phyloP scores from a whole-genome alignment of 1,284 basidiomycete genomes.

The Apiotrichum domesticum region DNA sequence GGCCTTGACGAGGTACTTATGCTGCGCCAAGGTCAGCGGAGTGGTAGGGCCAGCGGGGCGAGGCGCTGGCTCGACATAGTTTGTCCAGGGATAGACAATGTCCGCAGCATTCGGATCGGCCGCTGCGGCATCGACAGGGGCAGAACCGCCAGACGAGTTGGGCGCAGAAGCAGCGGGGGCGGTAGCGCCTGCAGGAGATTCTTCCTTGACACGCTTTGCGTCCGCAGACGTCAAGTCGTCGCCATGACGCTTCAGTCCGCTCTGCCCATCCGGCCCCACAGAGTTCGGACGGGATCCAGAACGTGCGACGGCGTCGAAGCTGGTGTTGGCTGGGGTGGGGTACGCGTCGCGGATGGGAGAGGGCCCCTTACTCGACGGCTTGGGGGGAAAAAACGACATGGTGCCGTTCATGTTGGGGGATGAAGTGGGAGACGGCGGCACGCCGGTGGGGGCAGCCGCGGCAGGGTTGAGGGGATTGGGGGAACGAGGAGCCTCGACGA shows the following conservation, averaged over 20 bases:
- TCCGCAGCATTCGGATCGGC: conserved; percentile 6
- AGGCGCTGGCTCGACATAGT: conserved; percentile 35
- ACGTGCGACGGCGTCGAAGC: conserved; percentile 15
- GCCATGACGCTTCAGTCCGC: conserved; percentile 33
- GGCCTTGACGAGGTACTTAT: conserved; percentile 72
- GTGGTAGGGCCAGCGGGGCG: conserved; percentile 36
- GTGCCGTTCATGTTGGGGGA: background rate
- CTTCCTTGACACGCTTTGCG: conserved; percentile 35
- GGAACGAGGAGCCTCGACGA: conserved; percentile 32
- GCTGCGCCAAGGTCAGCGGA: conserved; percentile 55
- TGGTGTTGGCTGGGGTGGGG: conserved; percentile 11
- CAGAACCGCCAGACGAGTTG: too few relatives aligned
- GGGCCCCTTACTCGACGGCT: background rate
- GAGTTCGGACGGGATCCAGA: background rate
- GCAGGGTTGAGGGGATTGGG: conserved; percentile 27
- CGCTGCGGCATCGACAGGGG: background rate
- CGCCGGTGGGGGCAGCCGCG: background rate
- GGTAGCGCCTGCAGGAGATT: background rate
- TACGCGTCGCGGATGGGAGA: conserved; percentile 9
- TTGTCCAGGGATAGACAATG: conserved; percentile 19
- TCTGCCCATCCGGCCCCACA: background rate
- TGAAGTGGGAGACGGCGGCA: background rate
- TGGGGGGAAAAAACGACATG: conserved; percentile 5
- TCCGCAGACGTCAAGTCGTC: conserved; percentile 30
- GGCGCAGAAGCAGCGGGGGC: conserved; percentile 1